Conservation (phyloP, 2,329 filamentous ascomycete genomes). For the Neurospora crassa region DNA sequence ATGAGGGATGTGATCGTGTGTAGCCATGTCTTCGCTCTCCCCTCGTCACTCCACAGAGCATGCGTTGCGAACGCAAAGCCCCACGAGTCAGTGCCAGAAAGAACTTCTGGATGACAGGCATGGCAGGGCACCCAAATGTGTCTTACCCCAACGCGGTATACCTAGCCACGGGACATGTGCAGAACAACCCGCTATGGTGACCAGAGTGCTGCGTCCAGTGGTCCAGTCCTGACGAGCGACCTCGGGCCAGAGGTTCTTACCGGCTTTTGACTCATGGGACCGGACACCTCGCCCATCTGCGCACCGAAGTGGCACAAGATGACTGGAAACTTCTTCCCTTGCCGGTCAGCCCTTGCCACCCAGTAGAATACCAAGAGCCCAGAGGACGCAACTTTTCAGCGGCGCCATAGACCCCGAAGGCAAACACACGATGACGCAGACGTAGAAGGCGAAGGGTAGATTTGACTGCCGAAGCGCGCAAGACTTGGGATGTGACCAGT, state of each 20-base stretch:
- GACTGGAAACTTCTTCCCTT: constrained; percentile 44
- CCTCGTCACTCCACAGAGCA: constrained; percentile 20
- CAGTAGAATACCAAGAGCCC: constrained; percentile 23
- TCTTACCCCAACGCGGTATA: constrained; percentile 22
- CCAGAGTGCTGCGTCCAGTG: constrained; percentile 54
- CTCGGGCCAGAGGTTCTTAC: constrained; percentile 64
- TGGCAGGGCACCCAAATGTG: constrained; percentile 17
- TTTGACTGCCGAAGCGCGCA: constrained; percentile 57
- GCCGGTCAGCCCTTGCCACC: constrained; percentile 37
- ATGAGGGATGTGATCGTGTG: constrained; percentile 37
- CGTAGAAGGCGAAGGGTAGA: constrained; percentile 49
- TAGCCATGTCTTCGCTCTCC: constrained; percentile 36
- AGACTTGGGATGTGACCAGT: constrained; percentile 56
- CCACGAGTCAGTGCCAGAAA: constrained; percentile 12
- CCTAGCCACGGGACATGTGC: constrained; percentile 22
- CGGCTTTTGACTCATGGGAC: constrained; percentile 62
- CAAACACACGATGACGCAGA: constrained; percentile 17
- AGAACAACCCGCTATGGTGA: constrained; percentile 29
- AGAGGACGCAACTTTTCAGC: constrained; percentile 36
- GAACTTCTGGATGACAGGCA: constrained; percentile 4
- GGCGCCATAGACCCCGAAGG: constrained; percentile 18
- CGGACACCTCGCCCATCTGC: constrained; percentile 43
- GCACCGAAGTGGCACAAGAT: constrained; percentile 21
- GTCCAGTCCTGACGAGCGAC: constrained; percentile 63
- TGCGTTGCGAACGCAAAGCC: constrained; percentile 16